phyloP scores from a whole-genome alignment of 257 asterid genomes.

The Ilex aquifolium region DNA sequence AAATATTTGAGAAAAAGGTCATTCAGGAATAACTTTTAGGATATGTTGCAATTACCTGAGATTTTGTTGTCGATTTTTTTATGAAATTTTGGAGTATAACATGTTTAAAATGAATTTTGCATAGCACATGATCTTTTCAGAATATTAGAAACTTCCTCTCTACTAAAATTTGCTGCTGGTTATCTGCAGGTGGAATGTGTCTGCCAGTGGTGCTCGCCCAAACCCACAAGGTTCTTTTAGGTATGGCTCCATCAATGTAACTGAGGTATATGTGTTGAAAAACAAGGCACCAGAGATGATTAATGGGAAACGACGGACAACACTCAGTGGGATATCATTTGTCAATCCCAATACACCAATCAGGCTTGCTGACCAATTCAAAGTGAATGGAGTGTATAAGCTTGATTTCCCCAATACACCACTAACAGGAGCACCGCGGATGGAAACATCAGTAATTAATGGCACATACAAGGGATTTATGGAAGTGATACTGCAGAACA shows the following conservation, averaged over 20 bases:
- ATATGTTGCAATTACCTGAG: too few species aligned
- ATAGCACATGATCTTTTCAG: too few species aligned
- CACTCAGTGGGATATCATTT: conserved; percentile 79
- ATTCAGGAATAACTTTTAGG: too few species aligned
- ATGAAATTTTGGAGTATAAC: too few species aligned
- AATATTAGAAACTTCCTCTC: too few species aligned
- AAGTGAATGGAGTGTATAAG: conserved; percentile 75
- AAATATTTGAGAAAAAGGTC: too few species aligned
- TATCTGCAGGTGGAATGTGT: conserved; percentile 74
- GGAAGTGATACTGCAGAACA: conserved; percentile 88
- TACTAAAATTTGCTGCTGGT: neutral
- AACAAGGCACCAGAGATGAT: conserved; percentile 2
- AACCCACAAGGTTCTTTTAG: conserved; percentile 4
- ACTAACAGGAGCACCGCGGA: conserved; percentile 58
- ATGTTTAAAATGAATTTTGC: too few species aligned
- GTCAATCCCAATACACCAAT: conserved; percentile 81
- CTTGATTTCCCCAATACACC: conserved; percentile 84
- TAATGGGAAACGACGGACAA: conserved; percentile 30
- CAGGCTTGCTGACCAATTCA: conserved; percentile 75
- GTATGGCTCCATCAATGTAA: conserved; percentile 1
- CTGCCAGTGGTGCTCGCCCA: conserved; percentile 83
- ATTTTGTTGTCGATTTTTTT: too few species aligned
- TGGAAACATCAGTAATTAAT: conserved; percentile 76
- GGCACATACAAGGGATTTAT: conserved; percentile 91
- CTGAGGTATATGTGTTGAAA: conserved; percentile 1